These are phyloP conservation scores for Trametes sp. DNA, from an alignment of 1,284 basidiomycete genomes.

Conservation along the genomic window DNA sequence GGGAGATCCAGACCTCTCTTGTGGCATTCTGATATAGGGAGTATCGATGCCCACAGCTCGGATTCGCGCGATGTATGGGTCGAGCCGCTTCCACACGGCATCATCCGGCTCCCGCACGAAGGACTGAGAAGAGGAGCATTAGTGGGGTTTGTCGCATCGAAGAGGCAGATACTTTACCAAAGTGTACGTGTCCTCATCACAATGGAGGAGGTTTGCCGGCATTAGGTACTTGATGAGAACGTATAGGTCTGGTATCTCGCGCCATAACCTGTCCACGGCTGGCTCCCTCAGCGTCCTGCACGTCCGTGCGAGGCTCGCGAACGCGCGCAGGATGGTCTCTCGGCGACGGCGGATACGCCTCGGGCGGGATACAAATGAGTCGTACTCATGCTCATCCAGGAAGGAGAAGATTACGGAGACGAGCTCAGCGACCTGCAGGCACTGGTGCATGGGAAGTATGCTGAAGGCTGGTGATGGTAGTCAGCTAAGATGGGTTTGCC, in stretches of 20 bases:
- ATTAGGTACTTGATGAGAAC: background rate
- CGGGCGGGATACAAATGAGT: background rate
- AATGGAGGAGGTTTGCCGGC: background rate
- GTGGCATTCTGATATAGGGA: background rate
- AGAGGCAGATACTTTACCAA: background rate
- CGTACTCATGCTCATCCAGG: background rate
- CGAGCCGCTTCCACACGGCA: background rate
- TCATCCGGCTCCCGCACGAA: background rate
- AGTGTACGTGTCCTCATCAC: background rate
- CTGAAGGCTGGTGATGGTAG: too few relatives aligned
- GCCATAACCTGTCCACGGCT: background rate
- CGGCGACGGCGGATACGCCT: background rate
- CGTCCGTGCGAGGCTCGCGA: constrained; percentile 2
- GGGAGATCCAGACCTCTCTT: background rate
- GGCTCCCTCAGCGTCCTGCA: background rate
- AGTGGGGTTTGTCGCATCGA: background rate
- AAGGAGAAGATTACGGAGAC: background rate
- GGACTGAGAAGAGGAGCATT: background rate
- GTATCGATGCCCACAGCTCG: background rate
- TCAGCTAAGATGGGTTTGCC: too few relatives aligned
- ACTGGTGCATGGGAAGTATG: background rate
- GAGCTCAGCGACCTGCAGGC: background rate
- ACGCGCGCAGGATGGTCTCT: background rate
- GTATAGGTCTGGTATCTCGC: constrained; percentile 4
- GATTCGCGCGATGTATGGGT: background rate